Percentiles rank a stretch among this genome's conserved stretches.
Evolutionary conservation across 805 yeast genomes (phyloP).

Genomic region (Myxozyma neotropica): DNA sequence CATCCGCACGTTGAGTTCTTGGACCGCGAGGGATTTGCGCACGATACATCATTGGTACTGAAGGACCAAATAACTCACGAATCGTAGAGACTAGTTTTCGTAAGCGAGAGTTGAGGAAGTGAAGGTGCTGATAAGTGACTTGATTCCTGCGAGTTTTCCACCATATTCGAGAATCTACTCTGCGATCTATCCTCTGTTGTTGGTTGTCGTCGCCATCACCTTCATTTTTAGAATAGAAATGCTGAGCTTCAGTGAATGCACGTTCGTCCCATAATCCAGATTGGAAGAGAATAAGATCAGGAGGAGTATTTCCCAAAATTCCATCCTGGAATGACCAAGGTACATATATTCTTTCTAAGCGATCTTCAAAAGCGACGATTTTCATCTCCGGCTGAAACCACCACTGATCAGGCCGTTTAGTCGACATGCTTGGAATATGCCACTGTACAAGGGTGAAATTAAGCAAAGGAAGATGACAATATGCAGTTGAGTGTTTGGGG

Average conservation of each 20-base stretch:
- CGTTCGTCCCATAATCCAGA: constrained; percentile 33
- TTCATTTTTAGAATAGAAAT: not conserved
- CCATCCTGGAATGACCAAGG: not conserved
- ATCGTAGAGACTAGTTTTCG: constrained; percentile 11
- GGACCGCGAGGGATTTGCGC: constrained; percentile 14
- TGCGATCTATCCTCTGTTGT: not conserved
- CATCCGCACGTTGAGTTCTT: constrained; percentile 8
- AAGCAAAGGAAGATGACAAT: constrained; percentile 20
- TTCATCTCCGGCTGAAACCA: constrained; percentile 26
- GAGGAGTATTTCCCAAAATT: not conserved
- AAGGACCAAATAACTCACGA: constrained; percentile 19
- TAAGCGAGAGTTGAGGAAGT: constrained; percentile 16
- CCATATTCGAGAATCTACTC: not conserved
- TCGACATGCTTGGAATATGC: constrained; percentile 25
- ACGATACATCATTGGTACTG: constrained; percentile 26
- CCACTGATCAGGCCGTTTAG: constrained; percentile 24
- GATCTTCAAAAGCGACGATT: constrained; percentile 29
- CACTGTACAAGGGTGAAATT: constrained; percentile 31
- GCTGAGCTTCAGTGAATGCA: constrained; percentile 11
- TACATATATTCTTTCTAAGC: constrained; percentile 16
- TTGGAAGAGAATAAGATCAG: constrained; percentile 29
- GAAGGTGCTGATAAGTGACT: constrained; percentile 22
- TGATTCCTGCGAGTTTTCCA: constrained; percentile 2
- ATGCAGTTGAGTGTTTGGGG: constrained; percentile 13
- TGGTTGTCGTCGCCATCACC: not conserved